Conservation (phyloP, 208 protist genomes). For the Phytomonas francai region DNA sequence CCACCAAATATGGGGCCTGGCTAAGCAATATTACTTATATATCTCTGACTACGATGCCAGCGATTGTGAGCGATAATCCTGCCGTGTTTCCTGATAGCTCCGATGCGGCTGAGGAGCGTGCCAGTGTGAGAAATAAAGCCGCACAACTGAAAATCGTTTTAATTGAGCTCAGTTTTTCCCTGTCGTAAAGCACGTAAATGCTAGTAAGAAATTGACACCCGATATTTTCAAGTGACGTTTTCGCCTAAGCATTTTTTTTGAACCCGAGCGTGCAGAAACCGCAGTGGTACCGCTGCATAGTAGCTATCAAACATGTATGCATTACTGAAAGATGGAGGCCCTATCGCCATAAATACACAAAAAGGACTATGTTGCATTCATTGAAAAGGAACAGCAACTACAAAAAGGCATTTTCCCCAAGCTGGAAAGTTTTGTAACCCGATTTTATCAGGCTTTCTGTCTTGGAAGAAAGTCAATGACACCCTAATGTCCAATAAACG, state of each 20-base stretch:
- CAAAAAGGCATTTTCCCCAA: not conserved
- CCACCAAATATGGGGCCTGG: not conserved
- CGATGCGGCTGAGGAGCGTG: not conserved
- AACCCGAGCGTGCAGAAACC: not conserved
- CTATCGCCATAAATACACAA: not conserved
- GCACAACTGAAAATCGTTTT: not conserved
- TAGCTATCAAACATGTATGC: not conserved
- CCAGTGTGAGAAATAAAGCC: not conserved
- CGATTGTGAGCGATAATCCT: not conserved
- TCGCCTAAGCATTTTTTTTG: not conserved
- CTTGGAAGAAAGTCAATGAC: not conserved
- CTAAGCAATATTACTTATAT: not conserved
- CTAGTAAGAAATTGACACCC: not conserved
- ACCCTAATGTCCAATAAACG: not conserved
- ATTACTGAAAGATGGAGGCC: not conserved
- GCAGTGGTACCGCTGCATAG: not conserved
- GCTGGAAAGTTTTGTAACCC: not conserved
- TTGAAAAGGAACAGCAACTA: not conserved
- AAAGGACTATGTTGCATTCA: not conserved
- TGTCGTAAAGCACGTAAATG: not conserved
- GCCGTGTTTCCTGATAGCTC: not conserved
- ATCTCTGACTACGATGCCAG: not conserved
- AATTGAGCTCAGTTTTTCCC: not conserved
- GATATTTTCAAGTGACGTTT: not conserved
- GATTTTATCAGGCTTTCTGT: not conserved